Base-by-base conservation (phyloP, 805 yeast genomes). In the Candida methanosorbosa region DNA sequence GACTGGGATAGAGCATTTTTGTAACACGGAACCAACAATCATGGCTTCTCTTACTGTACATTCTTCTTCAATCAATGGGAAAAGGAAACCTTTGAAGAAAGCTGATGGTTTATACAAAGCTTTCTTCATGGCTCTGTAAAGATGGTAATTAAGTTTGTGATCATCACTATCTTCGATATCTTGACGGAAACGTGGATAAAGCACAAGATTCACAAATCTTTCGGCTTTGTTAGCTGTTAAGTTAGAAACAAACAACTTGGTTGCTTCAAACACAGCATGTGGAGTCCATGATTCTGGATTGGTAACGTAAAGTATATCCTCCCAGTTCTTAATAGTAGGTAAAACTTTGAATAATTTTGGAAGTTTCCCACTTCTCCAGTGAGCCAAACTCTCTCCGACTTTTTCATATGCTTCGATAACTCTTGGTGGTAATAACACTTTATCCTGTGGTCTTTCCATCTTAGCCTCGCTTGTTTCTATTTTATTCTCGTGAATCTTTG, bases 81-180 rank as follows among this genome's bases (percentile, higher is more conserved):
- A 84, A 40, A 92, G 64, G 52, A 92, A 87, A 1, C 98, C 99
- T 59, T 87, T 90, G 72, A 90, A 92, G 52, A 90, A 92, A 9
- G 98, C 98, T 36, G 92, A 87, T 21, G 99, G 98, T 58, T 92
- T 92, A 67, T 92, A 92, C 36, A 94, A 69, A 0, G 97, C 75
- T 63, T 92, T 92, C 59, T 88, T 90, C 47, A 92, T 63, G 0
- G 98, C 78, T 50, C 96, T 75, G 59, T 92, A 92, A 28, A 92
- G 67, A 55, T 92, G 99, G 54, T 92, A 90, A 61, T 94, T 90
- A 43, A 92, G 70, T 25, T 74, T 75, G 49, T 82, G 90, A 39
- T 75, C 80, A 45, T 80, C 88, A 38, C 73, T 72, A 19, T 77
- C 79, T 51, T 81, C 88, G 36, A 82, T 80, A 33, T 77, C 72